These are phyloP conservation scores for Salix arbutifolia DNA, from an alignment of 345 rosid species.

Conservation along the genomic window DNA sequence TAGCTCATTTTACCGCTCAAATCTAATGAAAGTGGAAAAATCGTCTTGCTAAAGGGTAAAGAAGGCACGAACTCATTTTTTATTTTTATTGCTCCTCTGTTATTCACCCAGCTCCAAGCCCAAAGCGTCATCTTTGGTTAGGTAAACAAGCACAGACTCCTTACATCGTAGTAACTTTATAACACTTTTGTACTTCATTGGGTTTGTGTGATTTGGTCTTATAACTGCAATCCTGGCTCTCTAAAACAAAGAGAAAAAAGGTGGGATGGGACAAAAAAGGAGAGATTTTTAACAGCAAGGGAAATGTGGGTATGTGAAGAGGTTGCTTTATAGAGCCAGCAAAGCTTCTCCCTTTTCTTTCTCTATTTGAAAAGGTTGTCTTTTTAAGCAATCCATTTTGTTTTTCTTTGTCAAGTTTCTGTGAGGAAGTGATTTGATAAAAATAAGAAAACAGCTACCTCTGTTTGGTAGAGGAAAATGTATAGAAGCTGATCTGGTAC, in stretches of 20 bases:
- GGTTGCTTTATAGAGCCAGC: slow-evolving; percentile 38
- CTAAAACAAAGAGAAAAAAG: neutral
- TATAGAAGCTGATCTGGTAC: slow-evolving; percentile 27
- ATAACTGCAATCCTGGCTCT: neutral
- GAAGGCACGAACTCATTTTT: too few relatives aligned
- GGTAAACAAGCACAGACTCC: neutral
- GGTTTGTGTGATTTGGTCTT: neutral
- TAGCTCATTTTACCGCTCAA: neutral
- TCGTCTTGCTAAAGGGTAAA: too few relatives aligned
- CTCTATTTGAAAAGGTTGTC: neutral
- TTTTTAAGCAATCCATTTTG: slow-evolving; percentile 7
- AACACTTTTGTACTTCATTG: neutral
- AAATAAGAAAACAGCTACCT: neutral
- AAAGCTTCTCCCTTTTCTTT: slow-evolving; percentile 28
- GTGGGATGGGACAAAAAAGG: neutral
- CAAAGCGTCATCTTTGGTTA: neutral
- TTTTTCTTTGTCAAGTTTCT: neutral
- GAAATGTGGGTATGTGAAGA: slow-evolving; percentile 32
- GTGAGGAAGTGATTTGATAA: neutral
- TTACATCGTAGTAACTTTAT: neutral
- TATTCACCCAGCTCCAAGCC: neutral
- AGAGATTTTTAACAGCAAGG: slow-evolving; percentile 21
- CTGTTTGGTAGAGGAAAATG: slow-evolving; percentile 27
- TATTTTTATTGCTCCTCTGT: neutral
- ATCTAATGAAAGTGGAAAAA: too few relatives aligned